Percentiles rank a stretch among this genome's conserved stretches.
Conservation (phyloP, 768 basidiomycete genomes). For the Suillus clintonianus region DNA sequence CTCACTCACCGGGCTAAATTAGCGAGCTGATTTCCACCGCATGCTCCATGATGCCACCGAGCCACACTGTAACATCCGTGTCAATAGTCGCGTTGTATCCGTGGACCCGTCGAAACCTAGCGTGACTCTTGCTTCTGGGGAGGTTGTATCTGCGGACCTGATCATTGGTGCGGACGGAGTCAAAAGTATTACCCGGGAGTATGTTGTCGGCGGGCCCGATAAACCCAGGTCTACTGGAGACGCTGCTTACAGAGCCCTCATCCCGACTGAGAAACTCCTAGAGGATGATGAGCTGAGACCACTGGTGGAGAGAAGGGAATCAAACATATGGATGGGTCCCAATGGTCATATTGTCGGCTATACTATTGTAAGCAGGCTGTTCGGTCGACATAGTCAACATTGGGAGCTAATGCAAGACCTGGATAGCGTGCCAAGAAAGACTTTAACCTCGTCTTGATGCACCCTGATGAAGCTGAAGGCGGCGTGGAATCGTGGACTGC, state of each 20-base stretch:
- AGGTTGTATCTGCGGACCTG: constrained; percentile 45
- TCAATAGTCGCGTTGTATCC: constrained; percentile 38
- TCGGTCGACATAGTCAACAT: not conserved
- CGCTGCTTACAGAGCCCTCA: constrained; percentile 59
- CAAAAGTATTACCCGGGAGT: constrained; percentile 52
- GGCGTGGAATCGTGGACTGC: constrained; percentile 43
- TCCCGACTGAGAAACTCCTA: constrained; percentile 47
- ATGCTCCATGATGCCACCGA: constrained; percentile 38
- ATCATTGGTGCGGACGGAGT: constrained; percentile 57
- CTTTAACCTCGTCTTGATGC: constrained; percentile 49
- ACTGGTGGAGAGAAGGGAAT: constrained; percentile 52
- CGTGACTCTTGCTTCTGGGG: constrained; percentile 44
- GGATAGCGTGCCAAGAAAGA: constrained; percentile 37
- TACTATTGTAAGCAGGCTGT: constrained; percentile 37
- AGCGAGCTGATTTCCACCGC: constrained; percentile 51
- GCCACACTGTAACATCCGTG: constrained; percentile 38
- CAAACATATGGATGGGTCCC: constrained; percentile 65
- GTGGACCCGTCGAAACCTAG: constrained; percentile 32
- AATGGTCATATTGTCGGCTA: constrained; percentile 48
- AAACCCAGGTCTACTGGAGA: constrained; percentile 60
- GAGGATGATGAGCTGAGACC: constrained; percentile 51
- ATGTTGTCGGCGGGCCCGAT: constrained; percentile 48
- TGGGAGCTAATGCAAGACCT: not conserved
- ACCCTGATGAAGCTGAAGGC: constrained; percentile 39
- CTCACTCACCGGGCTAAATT: not conserved